Evolutionary conservation across 2,329 filamentous ascomycete species (phyloP).

Genomic region (Botryosphaeria dothidea): DNA sequence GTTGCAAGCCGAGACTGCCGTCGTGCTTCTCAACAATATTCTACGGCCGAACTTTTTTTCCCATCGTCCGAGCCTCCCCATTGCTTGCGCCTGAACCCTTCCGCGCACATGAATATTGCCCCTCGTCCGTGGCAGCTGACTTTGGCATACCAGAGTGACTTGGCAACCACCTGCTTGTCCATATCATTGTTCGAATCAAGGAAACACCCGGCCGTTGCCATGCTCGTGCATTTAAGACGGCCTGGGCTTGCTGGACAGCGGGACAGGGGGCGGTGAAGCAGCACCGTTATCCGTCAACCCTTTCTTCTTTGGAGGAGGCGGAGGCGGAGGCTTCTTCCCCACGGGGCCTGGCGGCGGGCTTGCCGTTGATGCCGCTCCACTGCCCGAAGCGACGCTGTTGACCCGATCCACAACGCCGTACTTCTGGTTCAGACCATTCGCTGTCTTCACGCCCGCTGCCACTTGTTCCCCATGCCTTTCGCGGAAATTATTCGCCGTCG

Average conservation of each 20-base stretch:
- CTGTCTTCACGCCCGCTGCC: slow-evolving; percentile 58
- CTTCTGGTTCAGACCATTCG: slow-evolving; percentile 61
- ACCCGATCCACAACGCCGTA: slow-evolving; percentile 57
- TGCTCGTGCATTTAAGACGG: background rate
- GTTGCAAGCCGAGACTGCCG: slow-evolving; percentile 7
- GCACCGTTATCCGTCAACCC: slow-evolving; percentile 33
- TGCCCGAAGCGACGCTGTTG: slow-evolving; percentile 39
- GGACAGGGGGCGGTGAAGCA: slow-evolving; percentile 54
- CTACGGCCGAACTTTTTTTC: slow-evolving; percentile 15
- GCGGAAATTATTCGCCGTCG: slow-evolving; percentile 68
- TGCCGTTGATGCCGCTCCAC: slow-evolving; percentile 23
- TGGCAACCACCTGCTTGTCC: background rate
- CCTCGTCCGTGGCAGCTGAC: background rate
- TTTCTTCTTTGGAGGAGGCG: slow-evolving; percentile 59
- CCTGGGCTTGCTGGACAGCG: slow-evolving; percentile 57
- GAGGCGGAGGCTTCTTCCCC: slow-evolving; percentile 58
- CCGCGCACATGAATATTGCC: background rate
- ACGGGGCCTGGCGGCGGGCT: slow-evolving; percentile 23
- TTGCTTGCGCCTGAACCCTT: background rate
- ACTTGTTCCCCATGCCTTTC: slow-evolving; percentile 71
- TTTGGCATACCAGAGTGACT: background rate
- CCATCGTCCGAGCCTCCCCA: background rate
- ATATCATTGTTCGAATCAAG: too few species aligned
- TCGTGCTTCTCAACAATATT: slow-evolving; percentile 15
- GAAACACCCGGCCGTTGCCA: too few species aligned